phyloP scores from a whole-genome alignment of 306 rosid species.

The Notholithocarpus densiflorus region DNA sequence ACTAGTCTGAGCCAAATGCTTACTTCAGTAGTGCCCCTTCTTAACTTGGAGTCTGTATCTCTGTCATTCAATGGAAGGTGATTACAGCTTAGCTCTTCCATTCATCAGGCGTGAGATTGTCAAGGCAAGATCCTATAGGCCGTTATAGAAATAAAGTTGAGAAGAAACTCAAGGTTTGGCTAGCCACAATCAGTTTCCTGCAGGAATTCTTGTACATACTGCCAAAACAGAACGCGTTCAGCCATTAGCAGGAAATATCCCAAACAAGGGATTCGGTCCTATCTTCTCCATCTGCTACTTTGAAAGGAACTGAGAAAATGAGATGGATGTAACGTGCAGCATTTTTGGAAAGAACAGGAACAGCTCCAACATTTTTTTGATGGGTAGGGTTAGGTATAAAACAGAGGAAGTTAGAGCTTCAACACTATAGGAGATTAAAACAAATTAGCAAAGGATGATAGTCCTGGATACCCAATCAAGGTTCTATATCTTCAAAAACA shows the following conservation, averaged over 20 bases:
- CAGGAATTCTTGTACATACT: slow-evolving; percentile 25
- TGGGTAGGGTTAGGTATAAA: slow-evolving; percentile 1
- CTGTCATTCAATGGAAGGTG: slow-evolving; percentile 25
- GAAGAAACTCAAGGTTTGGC: slow-evolving; percentile 16
- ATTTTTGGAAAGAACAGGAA: slow-evolving; percentile 11
- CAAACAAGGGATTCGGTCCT: slow-evolving; percentile 15
- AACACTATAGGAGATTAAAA: slow-evolving; percentile 25
- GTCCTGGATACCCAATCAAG: slow-evolving; percentile 4
- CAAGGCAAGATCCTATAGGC: neutral
- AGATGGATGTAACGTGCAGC: slow-evolving; percentile 20
- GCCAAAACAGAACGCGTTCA: slow-evolving; percentile 11
- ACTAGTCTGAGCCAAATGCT: slow-evolving; percentile 40
- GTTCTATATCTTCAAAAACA: slow-evolving; percentile 15
- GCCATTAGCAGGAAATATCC: slow-evolving; percentile 15
- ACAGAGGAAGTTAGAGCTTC: slow-evolving; percentile 4
- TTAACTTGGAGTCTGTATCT: slow-evolving; percentile 18
- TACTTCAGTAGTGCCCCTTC: slow-evolving; percentile 7
- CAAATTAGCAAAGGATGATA: slow-evolving; percentile 16
- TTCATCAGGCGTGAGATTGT: slow-evolving; percentile 25
- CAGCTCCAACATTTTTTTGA: slow-evolving; percentile 6
- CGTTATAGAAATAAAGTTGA: slow-evolving; percentile 18
- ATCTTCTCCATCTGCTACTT: slow-evolving; percentile 25
- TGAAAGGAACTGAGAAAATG: slow-evolving; percentile 17
- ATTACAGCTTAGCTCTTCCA: slow-evolving; percentile 14
- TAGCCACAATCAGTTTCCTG: slow-evolving; percentile 14